Percentiles rank a stretch among this genome's conserved stretches.
These are phyloP conservation scores for Microbotryomycetes sp. DNA, from an alignment of 1,284 basidiomycete genomes.

Conservation along the genomic window DNA sequence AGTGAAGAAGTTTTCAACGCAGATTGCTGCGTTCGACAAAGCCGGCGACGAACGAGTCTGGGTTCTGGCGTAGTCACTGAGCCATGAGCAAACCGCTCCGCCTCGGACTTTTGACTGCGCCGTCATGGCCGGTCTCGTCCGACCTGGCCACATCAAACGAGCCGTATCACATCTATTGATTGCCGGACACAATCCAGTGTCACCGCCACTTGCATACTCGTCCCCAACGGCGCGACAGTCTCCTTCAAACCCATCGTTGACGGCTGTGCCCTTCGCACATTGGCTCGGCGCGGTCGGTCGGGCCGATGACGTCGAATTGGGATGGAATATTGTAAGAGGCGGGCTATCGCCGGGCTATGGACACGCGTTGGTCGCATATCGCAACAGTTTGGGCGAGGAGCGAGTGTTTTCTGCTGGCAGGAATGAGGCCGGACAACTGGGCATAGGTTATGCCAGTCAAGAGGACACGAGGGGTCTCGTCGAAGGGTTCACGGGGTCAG, in stretches of 20 bases:
- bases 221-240: slow-evolving; percentile 1
- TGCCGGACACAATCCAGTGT: slow-evolving; percentile 25
- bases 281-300: slow-evolving; percentile 26
- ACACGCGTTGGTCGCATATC: slow-evolving; percentile 26
- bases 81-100: too few species aligned
- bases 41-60: too few species aligned
- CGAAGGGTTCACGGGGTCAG: slow-evolving; percentile 27
- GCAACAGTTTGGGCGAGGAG: slow-evolving; percentile 17
- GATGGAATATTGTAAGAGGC: neutral
- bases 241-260: slow-evolving; percentile 16
- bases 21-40: too few species aligned
- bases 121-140: neutral
- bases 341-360: slow-evolving; percentile 10
- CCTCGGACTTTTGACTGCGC: too few species aligned
- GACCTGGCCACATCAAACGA: neutral
- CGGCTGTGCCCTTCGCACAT: slow-evolving; percentile 7
- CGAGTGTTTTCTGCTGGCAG: slow-evolving; percentile 29
- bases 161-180: slow-evolving; percentile 25
- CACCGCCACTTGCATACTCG: slow-evolving; percentile 8
- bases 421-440: slow-evolving; percentile 33
- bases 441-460: slow-evolving; percentile 30
- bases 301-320: slow-evolving; percentile 8
- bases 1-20: too few species aligned
- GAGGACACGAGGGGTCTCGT: slow-evolving; percentile 32
- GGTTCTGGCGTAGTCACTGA: too few species aligned